Conservation (phyloP, 495 filamentous ascomycete genomes). For the Penicillium soppii region DNA sequence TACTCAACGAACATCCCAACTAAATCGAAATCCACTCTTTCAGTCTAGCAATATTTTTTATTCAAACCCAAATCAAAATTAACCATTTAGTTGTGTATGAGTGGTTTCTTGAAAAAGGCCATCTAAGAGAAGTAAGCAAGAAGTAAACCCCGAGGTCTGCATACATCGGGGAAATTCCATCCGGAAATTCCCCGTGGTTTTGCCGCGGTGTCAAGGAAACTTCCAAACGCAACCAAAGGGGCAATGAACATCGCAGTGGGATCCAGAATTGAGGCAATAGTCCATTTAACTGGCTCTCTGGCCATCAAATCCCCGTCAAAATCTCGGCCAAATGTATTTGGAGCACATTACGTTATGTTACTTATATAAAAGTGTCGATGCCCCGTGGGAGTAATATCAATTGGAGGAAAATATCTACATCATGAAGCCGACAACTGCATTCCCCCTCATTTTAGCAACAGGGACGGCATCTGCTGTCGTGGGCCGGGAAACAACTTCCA, state of each 20-base stretch:
- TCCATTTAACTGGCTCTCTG: not conserved
- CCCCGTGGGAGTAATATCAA: not conserved
- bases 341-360: not conserved
- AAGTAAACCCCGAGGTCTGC: not conserved
- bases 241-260: not conserved
- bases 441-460: not conserved
- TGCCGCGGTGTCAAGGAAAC: not conserved
- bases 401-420: not conserved
- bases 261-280: not conserved
- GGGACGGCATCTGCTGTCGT: not conserved
- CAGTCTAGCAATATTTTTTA: too few species aligned
- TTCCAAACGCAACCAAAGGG: conserved; percentile 1
- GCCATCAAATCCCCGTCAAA: not conserved
- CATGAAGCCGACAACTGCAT: not conserved
- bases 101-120: too few species aligned
- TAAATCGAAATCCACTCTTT: too few species aligned
- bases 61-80: too few species aligned
- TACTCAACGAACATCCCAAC: too few species aligned
- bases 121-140: too few species aligned
- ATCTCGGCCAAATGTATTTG: not conserved
- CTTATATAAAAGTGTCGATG: not conserved
- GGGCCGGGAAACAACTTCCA: not conserved
- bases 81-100: too few species aligned
- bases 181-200: conserved; percentile 9
- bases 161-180: not conserved